phyloP scores from a whole-genome alignment of 2,329 filamentous ascomycete species.

The Phialocephala sp. region DNA sequence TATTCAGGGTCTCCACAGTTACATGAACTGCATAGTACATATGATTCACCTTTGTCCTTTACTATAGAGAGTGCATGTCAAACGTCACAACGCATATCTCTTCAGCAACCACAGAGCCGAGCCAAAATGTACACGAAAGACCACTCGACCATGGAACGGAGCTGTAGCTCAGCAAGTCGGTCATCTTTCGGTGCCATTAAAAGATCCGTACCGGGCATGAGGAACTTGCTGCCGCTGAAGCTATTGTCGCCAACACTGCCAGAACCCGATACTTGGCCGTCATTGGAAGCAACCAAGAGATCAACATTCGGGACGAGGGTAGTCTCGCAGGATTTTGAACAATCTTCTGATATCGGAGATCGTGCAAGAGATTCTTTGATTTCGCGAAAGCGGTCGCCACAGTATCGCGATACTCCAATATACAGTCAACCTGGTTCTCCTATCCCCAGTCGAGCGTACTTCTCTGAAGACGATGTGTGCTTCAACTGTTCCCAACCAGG shows the following conservation, averaged over 20 bases:
- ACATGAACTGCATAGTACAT: slow-evolving; percentile 25
- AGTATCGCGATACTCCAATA: slow-evolving; percentile 37
- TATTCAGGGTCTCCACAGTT: slow-evolving; percentile 16
- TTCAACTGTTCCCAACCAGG: slow-evolving; percentile 22
- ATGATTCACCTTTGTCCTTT: slow-evolving; percentile 23
- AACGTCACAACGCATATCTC: slow-evolving; percentile 18
- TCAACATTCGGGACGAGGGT: slow-evolving; percentile 25
- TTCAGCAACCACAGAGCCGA: slow-evolving; percentile 15
- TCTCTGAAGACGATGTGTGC: slow-evolving; percentile 23
- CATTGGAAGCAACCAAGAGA: slow-evolving; percentile 12
- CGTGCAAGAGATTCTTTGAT: not conserved
- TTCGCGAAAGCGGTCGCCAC: not conserved
- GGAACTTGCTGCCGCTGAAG: slow-evolving; percentile 34
- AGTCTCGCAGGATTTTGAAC: slow-evolving; percentile 9
- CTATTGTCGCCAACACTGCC: slow-evolving; percentile 30
- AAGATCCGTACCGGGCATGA: slow-evolving; percentile 39
- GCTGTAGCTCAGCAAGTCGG: not conserved
- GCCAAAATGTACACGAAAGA: slow-evolving; percentile 22
- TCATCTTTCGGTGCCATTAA: slow-evolving; percentile 20
- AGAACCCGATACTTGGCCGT: slow-evolving; percentile 22
- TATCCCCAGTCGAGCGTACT: slow-evolving; percentile 27
- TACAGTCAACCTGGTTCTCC: slow-evolving; percentile 35
- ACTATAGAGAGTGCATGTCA: slow-evolving; percentile 13
- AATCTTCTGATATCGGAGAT: slow-evolving; percentile 10
- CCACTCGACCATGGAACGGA: not conserved